Conservation (phyloP, 805 yeast species). For the Monosporozyma aerobia region DNA sequence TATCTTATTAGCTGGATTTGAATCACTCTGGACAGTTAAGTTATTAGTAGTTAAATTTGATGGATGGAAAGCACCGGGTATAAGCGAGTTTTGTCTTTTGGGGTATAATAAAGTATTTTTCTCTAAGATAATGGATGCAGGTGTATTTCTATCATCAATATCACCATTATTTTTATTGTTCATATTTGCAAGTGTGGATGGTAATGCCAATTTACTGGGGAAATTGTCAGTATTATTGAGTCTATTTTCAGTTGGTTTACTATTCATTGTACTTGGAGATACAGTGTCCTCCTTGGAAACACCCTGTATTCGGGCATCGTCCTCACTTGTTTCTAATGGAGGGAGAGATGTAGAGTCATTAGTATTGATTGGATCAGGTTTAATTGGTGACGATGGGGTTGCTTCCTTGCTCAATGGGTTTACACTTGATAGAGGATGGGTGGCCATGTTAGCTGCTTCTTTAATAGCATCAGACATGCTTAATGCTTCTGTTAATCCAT, state of each 20-base stretch:
- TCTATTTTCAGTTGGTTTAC: neutral
- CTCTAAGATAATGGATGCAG: conserved; percentile 19
- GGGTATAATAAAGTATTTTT: conserved; percentile 11
- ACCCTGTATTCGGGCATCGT: neutral
- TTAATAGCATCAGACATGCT: neutral
- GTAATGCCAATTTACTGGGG: neutral
- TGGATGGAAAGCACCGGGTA: conserved; percentile 23
- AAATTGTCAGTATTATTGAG: neutral
- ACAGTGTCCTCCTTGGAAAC: neutral
- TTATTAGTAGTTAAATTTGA: conserved; percentile 8
- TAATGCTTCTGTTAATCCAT: neutral
- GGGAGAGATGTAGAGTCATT: neutral
- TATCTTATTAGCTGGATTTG: neutral
- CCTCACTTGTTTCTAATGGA: neutral
- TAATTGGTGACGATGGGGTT: neutral
- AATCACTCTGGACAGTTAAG: neutral
- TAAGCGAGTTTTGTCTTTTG: conserved; percentile 21
- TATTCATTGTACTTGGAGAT: neutral
- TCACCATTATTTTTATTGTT: neutral
- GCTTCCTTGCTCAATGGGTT: neutral
- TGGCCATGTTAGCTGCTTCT: neutral
- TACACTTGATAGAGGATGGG: neutral
- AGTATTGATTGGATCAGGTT: neutral
- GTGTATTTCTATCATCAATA: conserved; percentile 9
- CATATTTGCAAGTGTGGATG: neutral